Conservation (phyloP, 129 eudicot species). For the Lonicera japonica region DNA sequence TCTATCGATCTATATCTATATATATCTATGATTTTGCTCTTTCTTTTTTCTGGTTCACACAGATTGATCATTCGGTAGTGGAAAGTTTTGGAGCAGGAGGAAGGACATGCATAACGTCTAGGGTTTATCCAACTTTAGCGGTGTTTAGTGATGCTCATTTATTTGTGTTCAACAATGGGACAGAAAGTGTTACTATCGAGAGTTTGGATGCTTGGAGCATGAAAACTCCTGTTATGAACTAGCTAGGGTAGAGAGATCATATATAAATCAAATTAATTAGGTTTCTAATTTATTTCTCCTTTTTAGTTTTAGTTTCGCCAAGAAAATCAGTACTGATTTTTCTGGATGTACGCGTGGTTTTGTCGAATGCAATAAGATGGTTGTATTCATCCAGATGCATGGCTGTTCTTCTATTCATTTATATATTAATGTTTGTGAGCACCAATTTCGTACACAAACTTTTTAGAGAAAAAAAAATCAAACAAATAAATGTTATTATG, state of each 20-base stretch:
- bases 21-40: slow-evolving; percentile 20
- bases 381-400: no score
- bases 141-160: slow-evolving; percentile 19
- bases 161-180: slow-evolving; percentile 35
- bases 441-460: no score
- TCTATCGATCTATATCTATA: slow-evolving; percentile 15
- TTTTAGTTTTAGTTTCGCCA: no score
- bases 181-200: slow-evolving; percentile 23
- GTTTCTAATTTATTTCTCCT: background rate
- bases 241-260: slow-evolving; percentile 33
- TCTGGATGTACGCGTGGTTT: no score
- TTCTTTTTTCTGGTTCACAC: slow-evolving; percentile 17
- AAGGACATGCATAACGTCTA: slow-evolving; percentile 35
- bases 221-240: slow-evolving; percentile 28
- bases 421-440: no score
- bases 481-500: no score
- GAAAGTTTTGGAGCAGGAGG: slow-evolving; percentile 49
- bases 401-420: no score
- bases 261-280: slow-evolving; percentile 24
- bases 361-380: no score
- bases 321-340: no score
- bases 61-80: slow-evolving; percentile 44
- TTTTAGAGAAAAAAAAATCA: no score
- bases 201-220: slow-evolving; percentile 37
- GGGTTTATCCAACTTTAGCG: slow-evolving; percentile 44